phyloP scores from a whole-genome alignment of 2,329 filamentous ascomycete genomes.

The Emergomyces orientalis region DNA sequence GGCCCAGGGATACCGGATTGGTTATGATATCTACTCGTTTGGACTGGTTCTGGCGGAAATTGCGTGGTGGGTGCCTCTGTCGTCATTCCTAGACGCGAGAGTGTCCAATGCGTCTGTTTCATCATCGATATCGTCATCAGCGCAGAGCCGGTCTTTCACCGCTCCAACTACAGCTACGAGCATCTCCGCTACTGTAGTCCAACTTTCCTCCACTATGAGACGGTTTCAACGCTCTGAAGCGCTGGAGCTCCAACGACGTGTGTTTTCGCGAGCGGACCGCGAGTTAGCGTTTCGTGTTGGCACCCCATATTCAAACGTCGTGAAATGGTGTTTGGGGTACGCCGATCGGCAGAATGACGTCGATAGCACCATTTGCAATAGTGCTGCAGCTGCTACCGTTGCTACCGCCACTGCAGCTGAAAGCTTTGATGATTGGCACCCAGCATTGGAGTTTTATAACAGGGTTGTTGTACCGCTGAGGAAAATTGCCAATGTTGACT shows the following conservation, averaged over 20 bases:
- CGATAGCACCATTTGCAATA: not conserved
- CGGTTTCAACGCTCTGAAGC: not conserved
- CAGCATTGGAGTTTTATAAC: constrained; percentile 4
- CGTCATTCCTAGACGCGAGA: constrained; percentile 5
- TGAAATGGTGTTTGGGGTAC: constrained; percentile 4
- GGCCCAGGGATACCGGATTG: constrained; percentile 4
- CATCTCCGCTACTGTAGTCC: not conserved
- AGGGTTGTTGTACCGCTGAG: not conserved
- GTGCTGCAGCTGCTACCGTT: not conserved
- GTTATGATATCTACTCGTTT: constrained; percentile 6
- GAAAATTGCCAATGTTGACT: not conserved
- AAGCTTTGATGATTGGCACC: constrained; percentile 1
- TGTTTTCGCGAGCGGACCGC: constrained; percentile 2
- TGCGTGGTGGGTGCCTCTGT: constrained; percentile 4
- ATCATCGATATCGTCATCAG: not conserved
- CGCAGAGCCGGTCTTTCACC: not conserved
- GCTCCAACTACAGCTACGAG: not conserved
- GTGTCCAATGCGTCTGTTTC: not conserved
- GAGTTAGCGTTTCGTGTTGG: constrained; percentile 4
- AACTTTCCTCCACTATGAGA: constrained; percentile 3
- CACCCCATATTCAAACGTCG: not conserved
- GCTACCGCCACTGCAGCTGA: not conserved
- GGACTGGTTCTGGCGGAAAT: constrained; percentile 4
- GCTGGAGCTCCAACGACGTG: constrained; percentile 3
- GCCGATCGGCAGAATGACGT: not conserved